Evolutionary conservation across 1,284 basidiomycete genomes (phyloP).

Genomic region (Ustilago lituana): DNA sequence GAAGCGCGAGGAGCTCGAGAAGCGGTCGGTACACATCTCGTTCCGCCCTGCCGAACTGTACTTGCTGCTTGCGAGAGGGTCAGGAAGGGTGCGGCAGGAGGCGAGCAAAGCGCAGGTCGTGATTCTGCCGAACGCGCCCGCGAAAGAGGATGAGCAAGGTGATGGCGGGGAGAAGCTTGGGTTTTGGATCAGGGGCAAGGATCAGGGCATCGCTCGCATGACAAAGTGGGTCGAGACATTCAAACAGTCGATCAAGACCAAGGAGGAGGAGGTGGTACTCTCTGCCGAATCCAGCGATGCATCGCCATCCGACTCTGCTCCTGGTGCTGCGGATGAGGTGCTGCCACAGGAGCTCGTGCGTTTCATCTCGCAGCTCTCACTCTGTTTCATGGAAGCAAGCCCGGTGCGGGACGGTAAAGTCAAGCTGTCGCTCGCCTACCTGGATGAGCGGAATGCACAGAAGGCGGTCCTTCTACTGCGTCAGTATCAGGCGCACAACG

Average conservation of each 20-base stretch:
- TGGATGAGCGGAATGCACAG: conserved; percentile 25
- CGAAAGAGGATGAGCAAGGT: conserved; percentile 8
- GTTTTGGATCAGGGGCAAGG: conserved; percentile 41
- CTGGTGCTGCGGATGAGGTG: conserved; percentile 5
- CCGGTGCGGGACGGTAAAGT: conserved; percentile 23
- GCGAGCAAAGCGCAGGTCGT: conserved; percentile 27
- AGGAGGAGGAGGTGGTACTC: conserved; percentile 24
- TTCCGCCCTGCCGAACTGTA: conserved; percentile 43
- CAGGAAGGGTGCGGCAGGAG: conserved; percentile 24
- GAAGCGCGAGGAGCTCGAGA: conserved; percentile 27
- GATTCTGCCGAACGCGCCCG: conserved; percentile 20
- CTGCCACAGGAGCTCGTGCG: conserved; percentile 29
- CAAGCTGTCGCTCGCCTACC: conserved; percentile 20
- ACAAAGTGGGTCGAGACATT: conserved; percentile 30
- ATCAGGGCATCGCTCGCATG: conserved; percentile 34
- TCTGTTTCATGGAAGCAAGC: conserved; percentile 40
- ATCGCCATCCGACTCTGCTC: too few relatives aligned
- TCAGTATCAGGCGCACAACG: conserved; percentile 25
- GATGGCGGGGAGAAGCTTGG: conserved; percentile 14
- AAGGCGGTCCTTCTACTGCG: conserved; percentile 34
- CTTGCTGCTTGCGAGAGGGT: conserved; percentile 28
- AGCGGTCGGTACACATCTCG: conserved; percentile 16
- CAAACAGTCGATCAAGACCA: conserved; percentile 26
- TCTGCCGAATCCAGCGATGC: conserved; percentile 5
- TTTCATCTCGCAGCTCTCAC: conserved; percentile 32